These are phyloP conservation scores for Sporisorium sorghi DNA, from an alignment of 1,284 basidiomycete species.

Conservation along the genomic window DNA sequence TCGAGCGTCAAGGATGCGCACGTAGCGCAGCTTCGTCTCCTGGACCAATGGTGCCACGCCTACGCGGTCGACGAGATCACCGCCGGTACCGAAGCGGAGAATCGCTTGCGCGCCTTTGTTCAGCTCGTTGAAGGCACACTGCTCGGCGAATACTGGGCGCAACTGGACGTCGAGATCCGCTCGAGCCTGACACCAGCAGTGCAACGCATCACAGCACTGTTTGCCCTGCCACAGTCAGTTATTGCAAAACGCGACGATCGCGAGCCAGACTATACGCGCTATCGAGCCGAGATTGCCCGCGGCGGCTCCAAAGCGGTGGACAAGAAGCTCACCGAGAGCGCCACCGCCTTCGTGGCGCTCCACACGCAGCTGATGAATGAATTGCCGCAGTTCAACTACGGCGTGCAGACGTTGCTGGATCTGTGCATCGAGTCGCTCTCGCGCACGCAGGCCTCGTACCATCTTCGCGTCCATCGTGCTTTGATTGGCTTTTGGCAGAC, in stretches of 20 bases:
- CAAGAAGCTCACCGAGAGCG: constrained; percentile 57
- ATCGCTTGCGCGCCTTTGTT: constrained; percentile 41
- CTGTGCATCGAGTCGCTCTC: constrained; percentile 67
- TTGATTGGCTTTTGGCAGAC: constrained; percentile 49
- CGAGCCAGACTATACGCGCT: constrained; percentile 67
- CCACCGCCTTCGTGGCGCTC: constrained; percentile 68
- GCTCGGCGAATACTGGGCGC: constrained; percentile 39
- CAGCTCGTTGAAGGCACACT: constrained; percentile 35
- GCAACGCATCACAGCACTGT: constrained; percentile 64
- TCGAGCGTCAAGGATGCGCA: constrained; percentile 41
- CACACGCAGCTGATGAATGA: constrained; percentile 70
- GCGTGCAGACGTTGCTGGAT: constrained; percentile 67
- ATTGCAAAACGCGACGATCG: constrained; percentile 69
- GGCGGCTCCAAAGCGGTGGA: constrained; percentile 37
- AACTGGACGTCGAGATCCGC: constrained; percentile 52
- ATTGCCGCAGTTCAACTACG: constrained; percentile 69
- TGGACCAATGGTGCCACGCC: constrained; percentile 49
- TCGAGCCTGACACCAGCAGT: constrained; percentile 48
- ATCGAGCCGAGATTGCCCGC: constrained; percentile 48
- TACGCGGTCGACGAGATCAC: constrained; percentile 47
- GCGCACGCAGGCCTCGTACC: constrained; percentile 64
- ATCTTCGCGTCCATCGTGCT: constrained; percentile 47
- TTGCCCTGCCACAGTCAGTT: constrained; percentile 59
- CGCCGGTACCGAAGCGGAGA: constrained; percentile 24
- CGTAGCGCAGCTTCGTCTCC: constrained; percentile 41